A percentile compares a stretch with the other conserved stretches of the same genome.
phyloP scores from a whole-genome alignment of 441 rosid species.

The Erysimum pusillum region DNA sequence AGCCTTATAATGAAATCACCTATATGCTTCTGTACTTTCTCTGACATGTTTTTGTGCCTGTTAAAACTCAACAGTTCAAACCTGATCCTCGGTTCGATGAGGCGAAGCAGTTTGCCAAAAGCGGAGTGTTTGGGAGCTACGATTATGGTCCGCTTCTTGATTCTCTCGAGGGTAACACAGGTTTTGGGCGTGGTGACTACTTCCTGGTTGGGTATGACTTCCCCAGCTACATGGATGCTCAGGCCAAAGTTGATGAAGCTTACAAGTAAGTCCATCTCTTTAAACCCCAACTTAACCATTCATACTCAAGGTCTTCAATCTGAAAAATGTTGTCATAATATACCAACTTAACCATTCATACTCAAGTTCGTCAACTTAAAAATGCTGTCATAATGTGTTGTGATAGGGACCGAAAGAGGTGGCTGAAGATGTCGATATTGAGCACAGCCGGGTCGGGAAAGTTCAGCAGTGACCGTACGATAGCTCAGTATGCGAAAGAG shows the following conservation, averaged over 20 bases:
- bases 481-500: slow-evolving; percentile 86
- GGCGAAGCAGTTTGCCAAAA: slow-evolving; percentile 83
- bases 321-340: slow-evolving; percentile 20
- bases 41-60: slow-evolving; percentile 40
- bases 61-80: slow-evolving; percentile 67
- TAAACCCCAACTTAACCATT: slow-evolving; percentile 31
- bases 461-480: slow-evolving; percentile 90
- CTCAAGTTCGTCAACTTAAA: slow-evolving; percentile 9
- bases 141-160: slow-evolving; percentile 89
- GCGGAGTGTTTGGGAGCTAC: slow-evolving; percentile 88
- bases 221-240: slow-evolving; percentile 86
- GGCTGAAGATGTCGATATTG: slow-evolving; percentile 92
- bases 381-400: background rate
- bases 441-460: slow-evolving; percentile 96
- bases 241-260: slow-evolving; percentile 80
- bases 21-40: slow-evolving; percentile 23
- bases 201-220: slow-evolving; percentile 93
- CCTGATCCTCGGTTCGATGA: slow-evolving; percentile 94
- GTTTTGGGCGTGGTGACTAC: slow-evolving; percentile 94
- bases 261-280: slow-evolving; percentile 71
- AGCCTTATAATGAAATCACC: slow-evolving; percentile 9
- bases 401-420: slow-evolving; percentile 76
- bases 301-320: background rate
- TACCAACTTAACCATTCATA: slow-evolving; percentile 25
- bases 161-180: slow-evolving; percentile 89